Conservation (phyloP, 192 early-diverging fungal species). For the Coemansia sp. region DNA sequence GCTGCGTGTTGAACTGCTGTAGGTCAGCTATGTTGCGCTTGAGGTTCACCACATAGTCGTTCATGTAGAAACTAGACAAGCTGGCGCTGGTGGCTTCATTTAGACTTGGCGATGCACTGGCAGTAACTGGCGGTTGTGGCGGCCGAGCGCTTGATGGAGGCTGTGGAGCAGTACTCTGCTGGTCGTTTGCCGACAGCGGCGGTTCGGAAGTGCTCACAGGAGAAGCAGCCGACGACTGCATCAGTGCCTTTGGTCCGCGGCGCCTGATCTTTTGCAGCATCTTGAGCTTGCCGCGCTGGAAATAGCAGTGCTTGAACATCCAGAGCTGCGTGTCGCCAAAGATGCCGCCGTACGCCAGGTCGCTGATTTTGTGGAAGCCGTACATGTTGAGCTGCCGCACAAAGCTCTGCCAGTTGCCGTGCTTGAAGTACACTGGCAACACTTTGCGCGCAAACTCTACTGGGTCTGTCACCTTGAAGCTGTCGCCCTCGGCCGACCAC, state of each 20-base stretch:
- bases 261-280: conserved; percentile 48
- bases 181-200: background rate
- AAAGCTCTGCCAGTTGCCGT: conserved; percentile 90
- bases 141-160: background rate
- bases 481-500: conserved; percentile 62
- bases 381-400: conserved; percentile 80
- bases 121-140: background rate
- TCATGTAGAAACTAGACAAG: conserved; percentile 4
- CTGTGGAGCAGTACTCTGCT: background rate
- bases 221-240: conserved; percentile 8
- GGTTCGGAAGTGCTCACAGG: background rate
- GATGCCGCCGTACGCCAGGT: conserved; percentile 42
- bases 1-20: conserved; percentile 34
- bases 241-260: conserved; percentile 31
- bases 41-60: conserved; percentile 19
- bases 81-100: background rate
- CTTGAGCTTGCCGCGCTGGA: conserved; percentile 41
- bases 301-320: conserved; percentile 53
- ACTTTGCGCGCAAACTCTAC: conserved; percentile 71
- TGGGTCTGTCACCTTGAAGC: conserved; percentile 83
- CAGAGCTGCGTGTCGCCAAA: conserved; percentile 49
- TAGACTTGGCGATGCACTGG: background rate
- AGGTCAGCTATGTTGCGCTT: conserved; percentile 27
- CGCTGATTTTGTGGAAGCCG: conserved; percentile 52
- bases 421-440: conserved; percentile 84